Evolutionary conservation across 768 basidiomycete species (phyloP).

Genomic region (Candolleomyces eurysporus): DNA sequence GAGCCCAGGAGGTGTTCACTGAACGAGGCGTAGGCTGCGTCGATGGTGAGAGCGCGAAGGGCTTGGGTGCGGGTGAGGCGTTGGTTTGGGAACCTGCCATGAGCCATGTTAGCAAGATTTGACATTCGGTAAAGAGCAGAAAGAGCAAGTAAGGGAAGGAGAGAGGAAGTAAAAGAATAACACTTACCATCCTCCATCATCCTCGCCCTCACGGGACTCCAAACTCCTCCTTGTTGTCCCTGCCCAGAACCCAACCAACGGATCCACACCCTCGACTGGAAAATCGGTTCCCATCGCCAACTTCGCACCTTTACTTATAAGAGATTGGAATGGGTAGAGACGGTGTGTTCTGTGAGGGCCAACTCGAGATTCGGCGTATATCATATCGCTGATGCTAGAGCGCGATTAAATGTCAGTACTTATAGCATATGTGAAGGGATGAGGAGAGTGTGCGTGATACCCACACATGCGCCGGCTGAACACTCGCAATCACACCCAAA

Average conservation of each 20-base stretch:
- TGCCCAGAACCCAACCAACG: slow-evolving; percentile 87
- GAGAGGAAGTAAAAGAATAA: neutral
- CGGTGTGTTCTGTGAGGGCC: slow-evolving; percentile 80
- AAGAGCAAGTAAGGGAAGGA: neutral
- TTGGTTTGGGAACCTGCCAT: slow-evolving; percentile 67
- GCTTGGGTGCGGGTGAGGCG: slow-evolving; percentile 79
- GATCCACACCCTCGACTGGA: slow-evolving; percentile 89
- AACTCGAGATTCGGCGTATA: too few relatives aligned
- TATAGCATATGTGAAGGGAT: neutral
- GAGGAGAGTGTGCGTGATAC: slow-evolving; percentile 16
- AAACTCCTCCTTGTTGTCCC: slow-evolving; percentile 72
- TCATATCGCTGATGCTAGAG: too few relatives aligned
- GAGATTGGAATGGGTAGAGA: slow-evolving; percentile 85
- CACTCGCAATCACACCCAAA: slow-evolving; percentile 86
- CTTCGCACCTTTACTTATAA: slow-evolving; percentile 53
- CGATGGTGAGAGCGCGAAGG: slow-evolving; percentile 86
- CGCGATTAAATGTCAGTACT: neutral
- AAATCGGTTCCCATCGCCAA: slow-evolving; percentile 91
- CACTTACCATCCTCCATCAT: slow-evolving; percentile 74
- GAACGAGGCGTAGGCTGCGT: slow-evolving; percentile 87
- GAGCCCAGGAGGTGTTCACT: slow-evolving; percentile 70
- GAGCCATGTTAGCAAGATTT: too few relatives aligned
- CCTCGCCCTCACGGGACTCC: slow-evolving; percentile 80
- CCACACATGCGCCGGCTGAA: slow-evolving; percentile 91
- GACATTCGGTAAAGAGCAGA: neutral